A percentile compares a stretch with the other conserved stretches of the same genome.
Conservation (phyloP, 164 flowering plant genomes). For the Magnolia officinalis region DNA sequence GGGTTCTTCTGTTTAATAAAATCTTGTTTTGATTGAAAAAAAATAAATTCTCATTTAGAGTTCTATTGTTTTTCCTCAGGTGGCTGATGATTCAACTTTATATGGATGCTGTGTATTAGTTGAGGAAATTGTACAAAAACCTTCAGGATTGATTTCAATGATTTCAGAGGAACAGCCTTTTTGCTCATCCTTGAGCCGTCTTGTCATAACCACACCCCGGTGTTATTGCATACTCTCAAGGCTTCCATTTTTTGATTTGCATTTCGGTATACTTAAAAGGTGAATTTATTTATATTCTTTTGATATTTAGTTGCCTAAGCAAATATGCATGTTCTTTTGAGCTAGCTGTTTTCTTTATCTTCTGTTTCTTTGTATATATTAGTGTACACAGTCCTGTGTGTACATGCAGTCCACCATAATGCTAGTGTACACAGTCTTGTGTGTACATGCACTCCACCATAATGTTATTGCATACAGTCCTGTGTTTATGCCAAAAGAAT, state of each 20-base stretch:
- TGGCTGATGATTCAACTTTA: slow-evolving; percentile 90
- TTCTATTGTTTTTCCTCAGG: slow-evolving; percentile 40
- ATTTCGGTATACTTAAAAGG: slow-evolving; percentile 92
- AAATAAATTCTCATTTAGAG: neutral
- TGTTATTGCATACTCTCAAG: slow-evolving; percentile 98
- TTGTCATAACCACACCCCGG: slow-evolving; percentile 75
- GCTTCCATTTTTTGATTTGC: slow-evolving; percentile 92
- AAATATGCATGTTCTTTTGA: neutral
- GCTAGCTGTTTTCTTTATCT: neutral
- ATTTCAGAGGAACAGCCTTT: slow-evolving; percentile 50
- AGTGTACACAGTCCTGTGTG: too few relatives aligned
- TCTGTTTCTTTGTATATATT: neutral
- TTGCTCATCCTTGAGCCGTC: slow-evolving; percentile 51
- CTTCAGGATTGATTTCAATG: slow-evolving; percentile 81
- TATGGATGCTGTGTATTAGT: slow-evolving; percentile 96
- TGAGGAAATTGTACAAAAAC: slow-evolving; percentile 83
- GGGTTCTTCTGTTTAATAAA: too few relatives aligned
- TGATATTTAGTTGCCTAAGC: neutral
- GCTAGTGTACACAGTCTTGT: too few relatives aligned
- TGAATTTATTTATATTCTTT: slow-evolving; percentile 12
- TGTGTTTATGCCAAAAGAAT: too few relatives aligned
- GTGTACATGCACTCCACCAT: too few relatives aligned
- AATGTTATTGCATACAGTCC: too few relatives aligned
- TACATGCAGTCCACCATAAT: too few relatives aligned
- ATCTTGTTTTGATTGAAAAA: too few relatives aligned